Base-by-base conservation (phyloP, 2,329 filamentous ascomycete genomes). In the Sporothrix pallida region DNA sequence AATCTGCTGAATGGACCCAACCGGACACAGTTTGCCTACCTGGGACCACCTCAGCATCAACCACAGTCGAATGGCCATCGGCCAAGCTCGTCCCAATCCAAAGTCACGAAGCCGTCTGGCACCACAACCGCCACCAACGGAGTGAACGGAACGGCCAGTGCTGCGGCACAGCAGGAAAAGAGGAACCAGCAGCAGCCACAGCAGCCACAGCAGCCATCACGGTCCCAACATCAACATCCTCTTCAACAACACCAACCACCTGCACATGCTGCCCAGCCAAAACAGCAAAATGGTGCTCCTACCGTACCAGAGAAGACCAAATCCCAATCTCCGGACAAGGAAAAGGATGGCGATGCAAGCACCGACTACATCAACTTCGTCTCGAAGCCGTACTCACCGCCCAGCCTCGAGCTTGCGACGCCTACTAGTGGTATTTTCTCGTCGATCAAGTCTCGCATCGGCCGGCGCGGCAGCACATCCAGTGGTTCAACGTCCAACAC, bases 401-500 rank as follows among this genome's bases (percentile, higher is more conserved):
- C 75, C 1, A 71, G 12, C 23, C 44, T 74, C 0, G 71, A 74
- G 2, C n/a, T 73, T 17, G 48, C 52, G 1, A 26, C 68, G 7
- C 72, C 73, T 0, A 20, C 73, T 1, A 69, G 67, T 7, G 72
- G 77, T 1, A 60, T 78, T 3, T 63, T 77, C 8, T 75, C 76
- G 4, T 73, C 73, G 0, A 73, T 78, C 26, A 76, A 72, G 58
- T 71, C 72, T 17, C 75, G 73, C n/a, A 76, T 78, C 1, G 71
- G 75, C 68, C 74, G 75, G 12, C 69, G 72, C 8, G 73, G 72
- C 74, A 75, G 75, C 23, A 65, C 56, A 4, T 74, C 76, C 4
- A 75, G 74, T 56, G 56, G 72, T 48, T 58, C 56, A 12, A 70
- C 70, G n/a, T 70, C 70, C 12, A 62, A 69, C 7, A 71, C 70